Conservation (phyloP, 371 early-diverging fungal species). For the Circinella minor region DNA sequence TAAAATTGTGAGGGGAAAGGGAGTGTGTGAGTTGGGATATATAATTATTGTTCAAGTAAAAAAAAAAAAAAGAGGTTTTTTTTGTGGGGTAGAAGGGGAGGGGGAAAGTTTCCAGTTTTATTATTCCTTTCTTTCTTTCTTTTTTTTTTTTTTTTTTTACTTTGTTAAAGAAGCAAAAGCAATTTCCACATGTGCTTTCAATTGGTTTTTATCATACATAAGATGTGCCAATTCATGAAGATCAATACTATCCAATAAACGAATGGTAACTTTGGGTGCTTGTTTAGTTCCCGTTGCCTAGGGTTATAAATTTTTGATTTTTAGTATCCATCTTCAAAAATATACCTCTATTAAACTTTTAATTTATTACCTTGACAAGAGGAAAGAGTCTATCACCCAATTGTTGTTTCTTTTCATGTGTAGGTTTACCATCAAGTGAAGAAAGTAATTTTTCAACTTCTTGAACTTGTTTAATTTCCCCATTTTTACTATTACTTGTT, state of each 20-base stretch:
- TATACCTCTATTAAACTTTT: too few species aligned
- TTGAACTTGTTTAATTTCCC: background rate
- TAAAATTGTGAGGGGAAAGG: background rate
- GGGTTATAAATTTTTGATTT: too few species aligned
- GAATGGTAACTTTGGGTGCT: slow-evolving; percentile 43
- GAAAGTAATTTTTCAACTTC: slow-evolving; percentile 30
- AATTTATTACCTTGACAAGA: slow-evolving; percentile 44
- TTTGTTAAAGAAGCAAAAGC: slow-evolving; percentile 29
- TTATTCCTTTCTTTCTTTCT: too few species aligned
- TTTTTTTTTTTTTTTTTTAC: background rate
- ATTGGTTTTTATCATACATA: slow-evolving; percentile 37
- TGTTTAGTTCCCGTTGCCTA: slow-evolving; percentile 39
- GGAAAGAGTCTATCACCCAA: slow-evolving; percentile 53
- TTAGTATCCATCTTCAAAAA: too few species aligned
- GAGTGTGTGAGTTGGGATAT: too few species aligned
- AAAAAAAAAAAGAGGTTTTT: too few species aligned
- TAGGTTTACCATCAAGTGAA: slow-evolving; percentile 38
- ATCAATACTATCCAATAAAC: slow-evolving; percentile 34
- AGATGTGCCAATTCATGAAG: slow-evolving; percentile 39
- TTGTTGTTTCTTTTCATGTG: slow-evolving; percentile 46
- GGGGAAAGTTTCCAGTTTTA: too few species aligned
- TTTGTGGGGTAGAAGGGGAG: too few species aligned
- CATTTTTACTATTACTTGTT: slow-evolving; percentile 8
- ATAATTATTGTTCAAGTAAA: too few species aligned
- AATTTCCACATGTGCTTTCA: slow-evolving; percentile 37